Conservation (phyloP, 139 green algal genomes). For the Chlamydomonas eustigma region DNA sequence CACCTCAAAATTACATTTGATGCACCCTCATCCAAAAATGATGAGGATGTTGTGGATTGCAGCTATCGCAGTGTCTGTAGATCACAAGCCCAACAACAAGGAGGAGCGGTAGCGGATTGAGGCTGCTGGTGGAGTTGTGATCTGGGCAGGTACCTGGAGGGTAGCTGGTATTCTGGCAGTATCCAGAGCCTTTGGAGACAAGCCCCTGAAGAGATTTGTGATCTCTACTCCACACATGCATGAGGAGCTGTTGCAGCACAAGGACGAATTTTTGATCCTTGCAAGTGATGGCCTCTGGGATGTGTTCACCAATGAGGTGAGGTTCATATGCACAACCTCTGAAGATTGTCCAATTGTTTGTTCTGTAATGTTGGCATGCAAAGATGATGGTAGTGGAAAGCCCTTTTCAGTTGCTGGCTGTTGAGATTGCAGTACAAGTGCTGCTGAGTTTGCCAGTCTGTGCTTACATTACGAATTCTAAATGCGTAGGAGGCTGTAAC, state of each 20-base stretch:
- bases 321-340: too few species aligned
- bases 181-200: conserved; percentile 90
- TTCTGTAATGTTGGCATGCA: not conserved
- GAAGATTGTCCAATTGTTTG: too few species aligned
- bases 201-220: conserved; percentile 55
- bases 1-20: too few species aligned
- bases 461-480: not conserved
- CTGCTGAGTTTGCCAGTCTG: too few species aligned
- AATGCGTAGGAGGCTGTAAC: conserved; percentile 58
- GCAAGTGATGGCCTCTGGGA: conserved; percentile 94
- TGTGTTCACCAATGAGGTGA: conserved; percentile 73
- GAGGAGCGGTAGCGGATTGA: conserved; percentile 92
- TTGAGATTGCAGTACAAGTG: too few species aligned
- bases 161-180: conserved; percentile 95
- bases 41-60: too few species aligned
- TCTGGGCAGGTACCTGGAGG: conserved; percentile 92
- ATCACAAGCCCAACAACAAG: conserved; percentile 94
- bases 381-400: too few species aligned
- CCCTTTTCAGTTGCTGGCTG: not conserved
- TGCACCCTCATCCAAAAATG: too few species aligned
- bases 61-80: conserved; percentile 64
- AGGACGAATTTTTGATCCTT: conserved; percentile 77
- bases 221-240: conserved; percentile 74
- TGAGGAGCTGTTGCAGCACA: conserved; percentile 58
- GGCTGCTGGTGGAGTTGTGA: conserved; percentile 81